Base-by-base conservation (phyloP, 352 stramenopile genomes). In the Pythium phragmitis region DNA sequence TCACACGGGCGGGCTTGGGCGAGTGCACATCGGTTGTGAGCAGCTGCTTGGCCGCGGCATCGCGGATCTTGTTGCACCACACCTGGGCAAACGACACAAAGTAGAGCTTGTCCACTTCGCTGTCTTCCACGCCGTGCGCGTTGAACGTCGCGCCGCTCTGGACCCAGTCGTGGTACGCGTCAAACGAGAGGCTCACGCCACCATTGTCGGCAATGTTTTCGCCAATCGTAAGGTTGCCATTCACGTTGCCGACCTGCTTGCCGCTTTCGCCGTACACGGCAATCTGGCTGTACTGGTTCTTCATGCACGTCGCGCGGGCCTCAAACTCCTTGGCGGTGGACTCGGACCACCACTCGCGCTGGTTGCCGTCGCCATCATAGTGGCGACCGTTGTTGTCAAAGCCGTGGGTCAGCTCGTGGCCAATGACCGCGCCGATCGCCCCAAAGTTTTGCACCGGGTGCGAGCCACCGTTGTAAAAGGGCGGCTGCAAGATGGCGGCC, bases 381-480 rank as follows among this genome's bases (percentile, higher is more conserved):
- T 93, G 88, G 9, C 85, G 76, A 50, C 93, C 94, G 65, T 93
- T 87, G 52, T 92, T 87, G 71, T 98, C 95, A 63, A 98, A 98
- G 1, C 92, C 95, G 63, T 98, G 95, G 12, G 89, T 97, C 68
- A 98, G 96, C 73, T 98, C 95, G 69, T 98, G 95, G 0, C 91
- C 95, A 13, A 97, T 89, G 39, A 98, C 87, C 23, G 91, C 88
- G 33, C 92, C 92, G 63, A 98, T 97, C 2, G 85, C 78, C 9
- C 92, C 94, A 70, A 96, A 98, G 63, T 97, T 97, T 33, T 96
- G 85, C 9, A 90, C 88, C 51, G 88, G 76, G 63, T 96, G 78
- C n/a, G 70, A 76, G 28, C 76, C 75, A 50, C 72, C 76, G 46
- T 96, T 80, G 70, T 96, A 98, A 62, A 98, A 97, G 12, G 93